A percentile compares a stretch with the other conserved stretches of the same genome.
Conservation (phyloP, 2,329 filamentous ascomycete genomes). For the Stenocarpella maydis region DNA sequence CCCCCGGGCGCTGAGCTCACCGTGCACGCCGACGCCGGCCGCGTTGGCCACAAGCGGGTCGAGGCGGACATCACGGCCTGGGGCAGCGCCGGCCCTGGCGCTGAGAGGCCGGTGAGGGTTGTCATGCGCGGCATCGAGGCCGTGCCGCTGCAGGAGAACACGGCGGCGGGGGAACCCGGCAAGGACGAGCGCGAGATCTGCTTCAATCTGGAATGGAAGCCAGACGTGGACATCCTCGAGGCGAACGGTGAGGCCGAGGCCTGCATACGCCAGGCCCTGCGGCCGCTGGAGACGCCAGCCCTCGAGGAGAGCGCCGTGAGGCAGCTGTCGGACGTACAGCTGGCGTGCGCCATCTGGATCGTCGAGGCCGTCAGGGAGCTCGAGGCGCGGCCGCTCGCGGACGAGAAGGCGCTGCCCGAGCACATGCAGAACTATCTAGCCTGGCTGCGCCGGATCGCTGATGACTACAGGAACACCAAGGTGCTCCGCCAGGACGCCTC, state of each 20-base stretch:
- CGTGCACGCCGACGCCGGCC: constrained; percentile 29
- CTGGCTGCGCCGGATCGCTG: constrained; percentile 24
- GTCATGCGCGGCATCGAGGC: constrained; percentile 29
- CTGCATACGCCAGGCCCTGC: constrained; percentile 19
- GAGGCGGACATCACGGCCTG: constrained; percentile 33
- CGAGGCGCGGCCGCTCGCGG: constrained; percentile 21
- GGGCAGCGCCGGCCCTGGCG: constrained; percentile 19
- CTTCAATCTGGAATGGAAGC: constrained; percentile 29
- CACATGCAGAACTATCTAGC: constrained; percentile 30
- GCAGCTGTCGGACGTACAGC: constrained; percentile 25
- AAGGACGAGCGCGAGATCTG: constrained; percentile 25
- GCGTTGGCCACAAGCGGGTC: constrained; percentile 29
- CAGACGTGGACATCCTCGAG: constrained; percentile 31
- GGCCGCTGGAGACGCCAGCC: constrained; percentile 17
- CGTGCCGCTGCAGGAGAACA: constrained; percentile 30
- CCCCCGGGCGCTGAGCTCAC: constrained; percentile 25
- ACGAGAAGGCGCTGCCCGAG: constrained; percentile 24
- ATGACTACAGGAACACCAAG: constrained; percentile 27
- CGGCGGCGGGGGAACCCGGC: constrained; percentile 8
- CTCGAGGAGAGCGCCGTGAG: constrained; percentile 5
- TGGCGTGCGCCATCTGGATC: constrained; percentile 31
- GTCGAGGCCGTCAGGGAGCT: constrained; percentile 29
- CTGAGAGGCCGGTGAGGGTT: constrained; percentile 3
- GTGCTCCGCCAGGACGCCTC: constrained; percentile 23
- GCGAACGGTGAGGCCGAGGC: constrained; percentile 28